These are phyloP conservation scores for Aureobasidium vineae DNA, from an alignment of 2,329 filamentous ascomycete species.

Conservation along the genomic window DNA sequence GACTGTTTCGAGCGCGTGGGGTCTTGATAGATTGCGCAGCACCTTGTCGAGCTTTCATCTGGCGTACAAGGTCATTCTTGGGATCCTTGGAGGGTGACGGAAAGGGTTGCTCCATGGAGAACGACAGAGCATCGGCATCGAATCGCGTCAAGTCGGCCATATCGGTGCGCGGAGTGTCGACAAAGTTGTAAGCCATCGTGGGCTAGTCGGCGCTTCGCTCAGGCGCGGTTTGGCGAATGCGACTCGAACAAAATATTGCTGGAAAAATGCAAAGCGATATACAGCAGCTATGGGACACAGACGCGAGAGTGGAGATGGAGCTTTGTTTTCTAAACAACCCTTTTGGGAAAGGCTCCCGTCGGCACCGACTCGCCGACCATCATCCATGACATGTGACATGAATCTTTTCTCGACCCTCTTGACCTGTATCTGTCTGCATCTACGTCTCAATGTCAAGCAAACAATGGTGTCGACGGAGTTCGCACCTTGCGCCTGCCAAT, in stretches of 20 bases:
- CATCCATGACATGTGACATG: slow-evolving; percentile 10
- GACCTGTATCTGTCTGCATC: neutral
- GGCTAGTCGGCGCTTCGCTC: slow-evolving; percentile 15
- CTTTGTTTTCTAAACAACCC: slow-evolving; percentile 25
- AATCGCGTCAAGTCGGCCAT: slow-evolving; percentile 73
- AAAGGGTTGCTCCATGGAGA: slow-evolving; percentile 86
- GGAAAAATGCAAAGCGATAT: slow-evolving; percentile 22
- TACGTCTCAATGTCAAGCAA: neutral
- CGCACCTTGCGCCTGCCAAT: slow-evolving; percentile 2
- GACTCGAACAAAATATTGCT: slow-evolving; percentile 23
- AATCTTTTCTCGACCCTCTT: neutral
- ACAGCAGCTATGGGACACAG: neutral
- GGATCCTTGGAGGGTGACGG: slow-evolving; percentile 70
- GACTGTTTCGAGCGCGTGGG: slow-evolving; percentile 68
- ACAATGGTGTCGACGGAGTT: slow-evolving; percentile 1
- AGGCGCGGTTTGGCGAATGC: neutral
- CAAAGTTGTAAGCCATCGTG: slow-evolving; percentile 50
- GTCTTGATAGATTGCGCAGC: slow-evolving; percentile 64
- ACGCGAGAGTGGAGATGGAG: slow-evolving; percentile 18
- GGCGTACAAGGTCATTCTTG: slow-evolving; percentile 68
- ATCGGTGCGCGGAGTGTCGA: slow-evolving; percentile 86
- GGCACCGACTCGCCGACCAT: neutral
- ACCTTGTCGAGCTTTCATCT: slow-evolving; percentile 63
- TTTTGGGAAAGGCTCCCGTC: slow-evolving; percentile 3
- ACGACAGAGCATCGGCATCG: slow-evolving; percentile 68